Percentiles rank a stretch among this genome's conserved stretches.
These are phyloP conservation scores for Kuraishia cidri DNA, from an alignment of 805 yeast species.

Conservation along the genomic window DNA sequence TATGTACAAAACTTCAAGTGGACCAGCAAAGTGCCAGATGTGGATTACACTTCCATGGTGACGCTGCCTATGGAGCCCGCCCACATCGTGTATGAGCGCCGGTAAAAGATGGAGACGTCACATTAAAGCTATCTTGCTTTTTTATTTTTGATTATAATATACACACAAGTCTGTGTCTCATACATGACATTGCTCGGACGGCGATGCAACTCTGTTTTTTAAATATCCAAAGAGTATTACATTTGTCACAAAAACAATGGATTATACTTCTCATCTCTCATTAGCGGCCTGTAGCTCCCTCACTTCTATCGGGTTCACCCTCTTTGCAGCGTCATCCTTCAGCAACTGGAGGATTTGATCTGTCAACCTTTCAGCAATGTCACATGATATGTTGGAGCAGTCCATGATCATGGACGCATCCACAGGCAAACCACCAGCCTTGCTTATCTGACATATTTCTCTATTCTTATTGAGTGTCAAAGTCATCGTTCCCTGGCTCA, in stretches of 20 bases:
- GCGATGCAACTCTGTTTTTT: no score
- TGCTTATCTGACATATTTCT: constrained; percentile 83
- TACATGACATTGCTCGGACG: no score
- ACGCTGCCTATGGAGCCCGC: constrained; percentile 82
- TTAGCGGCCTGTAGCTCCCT: constrained; percentile 21
- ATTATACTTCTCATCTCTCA: constrained; percentile 11
- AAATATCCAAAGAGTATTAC: no score
- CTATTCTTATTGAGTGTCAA: constrained; percentile 84
- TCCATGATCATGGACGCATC: constrained; percentile 62
- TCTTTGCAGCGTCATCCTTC: constrained; percentile 35
- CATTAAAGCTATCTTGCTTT: neutral
- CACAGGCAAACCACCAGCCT: constrained; percentile 84
- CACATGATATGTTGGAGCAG: constrained; percentile 59
- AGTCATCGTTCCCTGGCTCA: constrained; percentile 73
- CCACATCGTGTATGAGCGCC: constrained; percentile 52
- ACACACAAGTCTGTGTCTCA: no score
- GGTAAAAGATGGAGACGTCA: no score
- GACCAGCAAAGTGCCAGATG: constrained; percentile 58
- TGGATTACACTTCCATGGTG: constrained; percentile 87
- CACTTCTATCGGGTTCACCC: constrained; percentile 11
- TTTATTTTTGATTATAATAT: neutral
- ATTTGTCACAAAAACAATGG: neutral
- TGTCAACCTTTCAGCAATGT: constrained; percentile 55
- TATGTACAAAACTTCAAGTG: constrained; percentile 72
- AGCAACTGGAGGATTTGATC: constrained; percentile 49